Base-by-base conservation (phyloP, 371 early-diverging fungal species). In the Haplosporangium sp. region DNA sequence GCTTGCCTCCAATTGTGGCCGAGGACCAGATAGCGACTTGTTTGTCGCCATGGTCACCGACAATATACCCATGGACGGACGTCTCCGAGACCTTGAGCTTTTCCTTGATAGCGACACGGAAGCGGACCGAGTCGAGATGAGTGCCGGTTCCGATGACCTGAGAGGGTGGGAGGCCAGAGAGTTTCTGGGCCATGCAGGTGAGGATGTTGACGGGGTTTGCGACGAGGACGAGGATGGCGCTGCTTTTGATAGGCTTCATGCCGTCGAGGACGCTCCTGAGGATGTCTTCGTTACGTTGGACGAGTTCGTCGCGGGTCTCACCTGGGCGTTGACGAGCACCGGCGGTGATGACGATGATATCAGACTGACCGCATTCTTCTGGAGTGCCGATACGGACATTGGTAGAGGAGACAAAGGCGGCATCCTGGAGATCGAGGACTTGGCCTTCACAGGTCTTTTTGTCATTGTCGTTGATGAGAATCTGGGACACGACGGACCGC, bases 111-210 rank as follows among this genome's bases (percentile, higher is more conserved):
- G 80, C 74, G 29, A 85, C 86, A 63, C 95, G 86, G 58, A 95
- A 86, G 50, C 96, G 91, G 6, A 89, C 87, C 0, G 94, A 85
- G 73, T 96, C 96, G 45, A 96, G 74, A 59, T 91, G 93, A 0
- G 96, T 96, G 16, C 96, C 96, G 0, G 94, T 91, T 36, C 96
- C 96, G 67, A 96, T 84, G 18, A 95, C 95, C 69, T 95, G 96
- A 14, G 76, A 80, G 20, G 81, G 81, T 20, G 95, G 95, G 38
- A 95, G 82, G 0, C 94, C 94, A 36, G 91, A 89, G 2, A 93
- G 76, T 68, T 92, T 90, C 55, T 94, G 94, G 6, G 96, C 93
- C 81, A 95, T 91, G 50, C 83, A 84, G 3, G 96, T 94, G 73
- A 96, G 84, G 45, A 93, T 83, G 71, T 96, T 96, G 42, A 94